Base-by-base conservation (phyloP, 2,329 filamentous ascomycete genomes). In the Alternaria angustiovoidea region DNA sequence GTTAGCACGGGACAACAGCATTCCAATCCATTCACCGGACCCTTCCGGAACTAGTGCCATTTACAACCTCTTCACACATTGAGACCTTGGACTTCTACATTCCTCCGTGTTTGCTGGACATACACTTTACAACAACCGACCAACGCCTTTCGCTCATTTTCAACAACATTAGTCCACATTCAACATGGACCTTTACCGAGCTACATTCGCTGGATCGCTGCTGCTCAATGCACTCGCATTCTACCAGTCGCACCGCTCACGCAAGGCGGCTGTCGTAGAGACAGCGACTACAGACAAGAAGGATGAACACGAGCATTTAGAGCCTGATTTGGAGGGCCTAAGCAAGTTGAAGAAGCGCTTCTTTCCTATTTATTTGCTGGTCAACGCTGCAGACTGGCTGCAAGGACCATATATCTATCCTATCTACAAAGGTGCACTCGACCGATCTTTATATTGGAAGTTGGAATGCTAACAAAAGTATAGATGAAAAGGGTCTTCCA, bases 331-430 rank as follows among this genome's bases (percentile, higher is more conserved):
- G 41, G 67, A 75, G 41, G 71, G 74, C 38, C 66, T 78, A 26
- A 65, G 63, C 32, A 76, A 75, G 44, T 76, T 82, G 61, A 82
- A 82, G 68, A 69, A 67, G 57, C 66, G 72, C 16, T 83, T 81
- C 72, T 80, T 83, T 55, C 72, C 77, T n/a, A 80, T 81, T 7
- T 83, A 82, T 52, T 68, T 77, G 9, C 70, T 83, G 8, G 81
- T 80, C 9, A 78, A 80, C 63, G 79, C 78, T 32, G 80, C 81
- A 18, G 81, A 83, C 63, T 84, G 82, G 81, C 69, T 83, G 3
- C 81, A 84, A 70, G 80, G 82, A 1, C 82, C 83, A 5, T 82
- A 84, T 53, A 81, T 84, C 41, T 85, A 85, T 65, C 82, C 82
- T 4, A 80, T 85, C 9, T 86, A 85, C 75, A 84, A 82, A 72